Evolutionary conservation across 345 rosid species (phyloP), one percentile per base, ranked within the genome.

Genomic region (Noccaea caerulescens): DNA sequence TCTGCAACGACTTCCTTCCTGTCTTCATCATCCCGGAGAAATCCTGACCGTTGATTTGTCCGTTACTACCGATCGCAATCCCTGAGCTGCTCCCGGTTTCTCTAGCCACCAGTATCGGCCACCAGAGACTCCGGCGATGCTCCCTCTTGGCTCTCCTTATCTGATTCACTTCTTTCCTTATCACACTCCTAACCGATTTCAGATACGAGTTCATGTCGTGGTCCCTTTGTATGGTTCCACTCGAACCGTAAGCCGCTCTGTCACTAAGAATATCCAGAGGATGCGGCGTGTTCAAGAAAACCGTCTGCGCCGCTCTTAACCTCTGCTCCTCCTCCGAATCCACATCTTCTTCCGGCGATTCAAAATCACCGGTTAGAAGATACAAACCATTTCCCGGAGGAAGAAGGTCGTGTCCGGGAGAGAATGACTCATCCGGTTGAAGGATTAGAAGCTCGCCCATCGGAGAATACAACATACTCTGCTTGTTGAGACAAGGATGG

Each of bases 361-460:
- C 72, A 13, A 73, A 47, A 18, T 82, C 78, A 25, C 82, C 69
- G 10, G 66, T 76, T 55, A 88, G 72, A 45, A 84, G 62, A 66
- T 87, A 91, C 27, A 91, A 78, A 58, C 97, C 97, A 23, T 85
- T 84, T 47, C 91, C 97, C 0, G 87, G 77, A 18, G 97, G 97
- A 51, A 91, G 96, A 38, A 91, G 91, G 30, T 84, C 82, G 37
- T 91, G 97, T 5, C 76, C 88, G 0, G 97, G 97, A 2, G 96
- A 91, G 78, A 84, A 86, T 34, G 78, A 80, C 70, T 84, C 93
- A 57, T 88, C 96, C 6, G 97, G 97, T 72, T 91, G 97, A 44
- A 91, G 84, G 46, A 91, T 87, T 63, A 91, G 62, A 72, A 91
- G 83, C 84, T 91, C 91, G 1, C 97, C 97, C 96, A 91, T 88